Percentiles rank a stretch among this genome's conserved stretches.
phyloP scores from a whole-genome alignment of 352 stramenopile species.

The Globisporangium megalacanthum region DNA sequence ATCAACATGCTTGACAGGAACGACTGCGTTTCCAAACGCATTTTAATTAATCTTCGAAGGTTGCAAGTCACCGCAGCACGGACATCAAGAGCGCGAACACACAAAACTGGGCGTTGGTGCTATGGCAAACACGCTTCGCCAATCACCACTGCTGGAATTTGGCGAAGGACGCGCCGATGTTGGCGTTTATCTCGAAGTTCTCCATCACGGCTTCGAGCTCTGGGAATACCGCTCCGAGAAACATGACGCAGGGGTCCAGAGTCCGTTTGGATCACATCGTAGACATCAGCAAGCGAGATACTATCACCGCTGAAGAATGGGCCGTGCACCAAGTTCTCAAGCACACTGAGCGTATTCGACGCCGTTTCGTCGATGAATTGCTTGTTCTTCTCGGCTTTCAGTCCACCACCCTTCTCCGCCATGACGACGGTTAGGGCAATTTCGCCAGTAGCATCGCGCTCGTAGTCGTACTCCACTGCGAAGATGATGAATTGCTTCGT shows the following conservation, averaged over 20 bases:
- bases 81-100: too few species aligned
- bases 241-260: constrained; percentile 17
- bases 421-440: constrained; percentile 21
- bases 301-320: constrained; percentile 36
- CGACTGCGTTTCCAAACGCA: too few species aligned
- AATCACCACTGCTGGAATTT: too few species aligned
- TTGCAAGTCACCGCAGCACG: too few species aligned
- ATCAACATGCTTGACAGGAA: too few species aligned
- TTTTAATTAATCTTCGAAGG: too few species aligned
- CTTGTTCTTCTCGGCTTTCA: constrained; percentile 33
- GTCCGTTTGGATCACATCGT: constrained; percentile 33
- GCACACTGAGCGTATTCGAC: constrained; percentile 21
- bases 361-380: constrained; percentile 23
- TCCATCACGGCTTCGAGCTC: constrained; percentile 31
- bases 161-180: constrained; percentile 26
- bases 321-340: constrained; percentile 26
- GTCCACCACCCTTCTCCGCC: constrained; percentile 22
- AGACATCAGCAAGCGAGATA: constrained; percentile 33
- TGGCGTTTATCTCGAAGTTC: constrained; percentile 25
- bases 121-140: too few species aligned
- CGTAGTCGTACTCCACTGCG: not conserved
- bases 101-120: too few species aligned
- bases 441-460: not conserved
- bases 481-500: too few species aligned
- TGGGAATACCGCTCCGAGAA: constrained; percentile 26